phyloP scores from a whole-genome alignment of 192 early-diverging fungal genomes.

The Coemansia erecta region DNA sequence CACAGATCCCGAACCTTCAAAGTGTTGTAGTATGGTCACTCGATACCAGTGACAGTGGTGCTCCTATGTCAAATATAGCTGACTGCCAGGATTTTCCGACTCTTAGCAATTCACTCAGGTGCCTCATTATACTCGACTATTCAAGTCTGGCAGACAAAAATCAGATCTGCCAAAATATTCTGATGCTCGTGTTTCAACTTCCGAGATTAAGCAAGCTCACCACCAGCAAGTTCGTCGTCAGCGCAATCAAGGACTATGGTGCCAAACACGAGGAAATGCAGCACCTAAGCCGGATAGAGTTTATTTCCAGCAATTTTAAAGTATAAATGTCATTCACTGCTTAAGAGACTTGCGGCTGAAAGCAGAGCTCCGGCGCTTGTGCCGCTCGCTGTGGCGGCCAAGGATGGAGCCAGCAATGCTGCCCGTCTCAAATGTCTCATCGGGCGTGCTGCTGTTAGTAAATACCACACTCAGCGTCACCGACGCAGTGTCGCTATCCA shows the following conservation, averaged over 20 bases:
- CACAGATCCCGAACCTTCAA: not conserved
- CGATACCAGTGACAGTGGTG: not conserved
- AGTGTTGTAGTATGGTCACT: not conserved
- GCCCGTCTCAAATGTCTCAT: constrained; percentile 18
- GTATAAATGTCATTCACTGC: not conserved
- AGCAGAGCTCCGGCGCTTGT: constrained; percentile 38
- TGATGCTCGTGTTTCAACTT: too few relatives aligned
- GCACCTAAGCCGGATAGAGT: not conserved
- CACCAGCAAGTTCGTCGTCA: too few relatives aligned
- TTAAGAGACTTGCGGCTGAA: constrained; percentile 49
- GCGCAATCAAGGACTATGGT: not conserved
- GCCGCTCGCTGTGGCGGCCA: constrained; percentile 29
- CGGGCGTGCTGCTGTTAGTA: constrained; percentile 9
- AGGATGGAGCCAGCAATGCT: constrained; percentile 34
- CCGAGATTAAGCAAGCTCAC: too few relatives aligned
- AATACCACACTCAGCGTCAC: constrained; percentile 25
- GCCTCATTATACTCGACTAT: too few relatives aligned
- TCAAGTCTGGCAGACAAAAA: too few relatives aligned
- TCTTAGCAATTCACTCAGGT: too few relatives aligned
- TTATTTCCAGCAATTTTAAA: not conserved
- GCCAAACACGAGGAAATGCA: constrained; percentile 1
- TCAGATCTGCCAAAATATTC: too few relatives aligned
- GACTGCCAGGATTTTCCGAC: too few relatives aligned
- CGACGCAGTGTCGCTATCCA: constrained; percentile 17
- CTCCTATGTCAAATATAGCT: too few relatives aligned